Percentiles rank a stretch among this genome's conserved stretches.
Conservation (phyloP, 2,329 filamentous ascomycete species). For the Lojkania enalia region DNA sequence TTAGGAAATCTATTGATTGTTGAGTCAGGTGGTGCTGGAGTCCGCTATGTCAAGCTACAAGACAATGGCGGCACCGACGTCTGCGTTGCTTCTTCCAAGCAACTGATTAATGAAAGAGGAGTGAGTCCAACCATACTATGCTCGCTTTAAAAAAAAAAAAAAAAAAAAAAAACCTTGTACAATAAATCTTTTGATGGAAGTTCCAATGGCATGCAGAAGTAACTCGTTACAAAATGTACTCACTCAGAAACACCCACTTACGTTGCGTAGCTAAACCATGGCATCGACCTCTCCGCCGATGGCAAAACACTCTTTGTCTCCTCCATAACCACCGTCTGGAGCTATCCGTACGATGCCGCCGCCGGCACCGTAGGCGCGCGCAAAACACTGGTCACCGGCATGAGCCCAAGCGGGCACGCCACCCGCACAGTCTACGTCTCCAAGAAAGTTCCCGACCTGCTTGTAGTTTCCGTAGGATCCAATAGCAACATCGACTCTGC, state of each 20-base stretch:
- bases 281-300: conserved; percentile 26
- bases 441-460: conserved; percentile 40
- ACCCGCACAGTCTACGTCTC: conserved; percentile 22
- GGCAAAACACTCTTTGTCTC: conserved; percentile 30
- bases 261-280: too few relatives aligned
- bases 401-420: conserved; percentile 21
- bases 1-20: conserved; percentile 22
- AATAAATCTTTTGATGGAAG: too few relatives aligned
- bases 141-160: too few relatives aligned
- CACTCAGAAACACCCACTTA: conserved; percentile 11
- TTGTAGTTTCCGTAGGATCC: conserved; percentile 68
- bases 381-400: conserved; percentile 27
- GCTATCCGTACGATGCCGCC: conserved; percentile 25
- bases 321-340: conserved; percentile 20
- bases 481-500: conserved; percentile 61
- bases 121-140: too few relatives aligned
- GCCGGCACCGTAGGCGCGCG: conserved; percentile 24
- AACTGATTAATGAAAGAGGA: conserved; percentile 18
- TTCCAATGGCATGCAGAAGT: too few relatives aligned
- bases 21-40: conserved; percentile 20
- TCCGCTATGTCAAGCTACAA: conserved; percentile 23
- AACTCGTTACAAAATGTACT: too few relatives aligned
- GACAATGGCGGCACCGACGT: conserved; percentile 27
- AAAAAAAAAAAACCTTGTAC: too few relatives aligned
- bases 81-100: conserved; percentile 23